Conservation (phyloP, 2,329 filamentous ascomycete species). For the Apiospora aurea region DNA sequence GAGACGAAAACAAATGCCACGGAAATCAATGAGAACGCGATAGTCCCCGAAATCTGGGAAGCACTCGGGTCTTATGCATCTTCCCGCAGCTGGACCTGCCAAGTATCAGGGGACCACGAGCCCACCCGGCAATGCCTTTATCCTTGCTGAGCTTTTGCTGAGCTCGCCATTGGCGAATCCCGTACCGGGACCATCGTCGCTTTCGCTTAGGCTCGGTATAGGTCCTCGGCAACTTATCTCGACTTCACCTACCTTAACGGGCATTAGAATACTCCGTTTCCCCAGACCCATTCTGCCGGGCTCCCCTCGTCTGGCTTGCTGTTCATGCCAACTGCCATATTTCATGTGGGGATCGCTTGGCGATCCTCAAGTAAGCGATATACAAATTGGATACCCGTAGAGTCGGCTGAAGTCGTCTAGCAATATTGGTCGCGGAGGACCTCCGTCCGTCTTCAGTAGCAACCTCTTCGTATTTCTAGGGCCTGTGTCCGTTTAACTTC, state of each 20-base stretch:
- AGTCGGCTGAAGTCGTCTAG: conserved; percentile 16
- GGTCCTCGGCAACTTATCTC: conserved; percentile 1
- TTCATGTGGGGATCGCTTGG: background rate
- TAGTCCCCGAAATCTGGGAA: background rate
- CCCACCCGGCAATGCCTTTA: conserved; percentile 30
- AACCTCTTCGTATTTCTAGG: background rate
- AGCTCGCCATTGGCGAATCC: conserved; percentile 10
- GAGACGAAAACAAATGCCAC: background rate
- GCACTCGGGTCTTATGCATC: conserved; percentile 23
- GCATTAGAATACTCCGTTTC: background rate
- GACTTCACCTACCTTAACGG: background rate
- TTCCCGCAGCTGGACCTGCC: conserved; percentile 25
- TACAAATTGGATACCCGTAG: background rate
- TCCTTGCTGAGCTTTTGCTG: conserved; percentile 20
- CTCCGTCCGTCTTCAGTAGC: background rate
- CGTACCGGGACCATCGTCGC: conserved; percentile 18
- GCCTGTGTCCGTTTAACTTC: background rate
- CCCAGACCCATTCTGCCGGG: conserved; percentile 14
- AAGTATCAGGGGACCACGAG: conserved; percentile 25
- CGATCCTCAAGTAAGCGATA: background rate
- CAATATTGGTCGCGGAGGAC: background rate
- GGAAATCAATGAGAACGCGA: background rate
- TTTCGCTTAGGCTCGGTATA: conserved; percentile 27
- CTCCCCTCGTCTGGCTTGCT: background rate
- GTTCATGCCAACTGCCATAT: background rate